Conservation (phyloP, 2,329 filamentous ascomycete genomes). For the Trichoderma cornu-damae region DNA sequence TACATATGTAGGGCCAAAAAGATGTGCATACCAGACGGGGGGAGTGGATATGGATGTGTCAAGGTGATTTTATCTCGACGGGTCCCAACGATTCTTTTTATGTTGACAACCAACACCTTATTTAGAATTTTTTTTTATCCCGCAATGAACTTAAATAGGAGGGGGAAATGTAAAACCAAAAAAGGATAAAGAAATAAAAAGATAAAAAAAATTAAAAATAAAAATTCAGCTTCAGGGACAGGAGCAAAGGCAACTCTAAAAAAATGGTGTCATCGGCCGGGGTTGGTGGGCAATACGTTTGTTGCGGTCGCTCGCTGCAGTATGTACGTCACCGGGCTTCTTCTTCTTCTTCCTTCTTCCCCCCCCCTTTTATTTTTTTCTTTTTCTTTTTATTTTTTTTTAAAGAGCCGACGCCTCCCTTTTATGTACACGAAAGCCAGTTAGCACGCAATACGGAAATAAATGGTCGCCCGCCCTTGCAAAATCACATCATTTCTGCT, state of each 20-base stretch:
- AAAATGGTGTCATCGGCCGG: conserved; percentile 23
- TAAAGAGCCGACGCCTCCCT: too few species aligned
- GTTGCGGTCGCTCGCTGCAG: conserved; percentile 1
- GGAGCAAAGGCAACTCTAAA: conserved; percentile 20
- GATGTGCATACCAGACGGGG: too few species aligned
- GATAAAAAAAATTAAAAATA: conserved; percentile 3
- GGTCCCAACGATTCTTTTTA: not conserved
- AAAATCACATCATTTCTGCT: conserved; percentile 7
- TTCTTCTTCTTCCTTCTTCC: too few species aligned
- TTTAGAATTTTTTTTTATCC: not conserved
- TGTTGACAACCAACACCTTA: not conserved
- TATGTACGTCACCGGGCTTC: conserved; percentile 16
- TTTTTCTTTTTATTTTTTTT: too few species aligned
- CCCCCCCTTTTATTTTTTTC: too few species aligned
- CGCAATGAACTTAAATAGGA: too few species aligned
- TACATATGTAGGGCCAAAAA: too few species aligned
- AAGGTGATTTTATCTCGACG: not conserved
- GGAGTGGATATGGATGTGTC: not conserved
- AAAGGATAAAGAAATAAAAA: conserved; percentile 1
- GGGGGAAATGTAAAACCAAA: not conserved
- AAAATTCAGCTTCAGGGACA: conserved; percentile 17
- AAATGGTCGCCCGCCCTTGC: conserved; percentile 4
- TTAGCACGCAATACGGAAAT: not conserved
- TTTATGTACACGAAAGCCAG: conserved; percentile 6
- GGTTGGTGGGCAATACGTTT: conserved; percentile 6